A percentile compares a stretch with the other conserved stretches of the same genome.
phyloP scores from a whole-genome alignment of 805 yeast species.

The Hanseniaspora meyeri region DNA sequence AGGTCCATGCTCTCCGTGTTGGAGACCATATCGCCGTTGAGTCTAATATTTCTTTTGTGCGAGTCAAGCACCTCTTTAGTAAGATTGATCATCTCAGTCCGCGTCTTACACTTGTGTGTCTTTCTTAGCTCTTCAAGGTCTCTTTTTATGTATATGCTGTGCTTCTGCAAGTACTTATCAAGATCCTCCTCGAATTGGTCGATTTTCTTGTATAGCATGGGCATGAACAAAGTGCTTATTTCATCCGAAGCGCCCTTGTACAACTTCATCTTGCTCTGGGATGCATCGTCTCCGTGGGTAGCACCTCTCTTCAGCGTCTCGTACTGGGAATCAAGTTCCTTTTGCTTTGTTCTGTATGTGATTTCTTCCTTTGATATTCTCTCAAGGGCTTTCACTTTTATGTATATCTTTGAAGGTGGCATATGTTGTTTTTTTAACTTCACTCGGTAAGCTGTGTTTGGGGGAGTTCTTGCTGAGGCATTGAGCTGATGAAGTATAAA shows the following conservation, averaged over 20 bases:
- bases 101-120: neutral
- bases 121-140: neutral
- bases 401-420: constrained; percentile 61
- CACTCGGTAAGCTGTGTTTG: neutral
- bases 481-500: too few species aligned
- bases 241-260: constrained; percentile 42
- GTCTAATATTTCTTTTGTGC: constrained; percentile 7
- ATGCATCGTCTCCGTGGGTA: constrained; percentile 33
- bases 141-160: constrained; percentile 16
- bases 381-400: constrained; percentile 56
- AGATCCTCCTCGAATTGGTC: constrained; percentile 31
- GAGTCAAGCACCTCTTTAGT: neutral
- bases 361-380: constrained; percentile 57
- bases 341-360: constrained; percentile 47
- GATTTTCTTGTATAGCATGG: constrained; percentile 36
- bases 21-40: constrained; percentile 9
- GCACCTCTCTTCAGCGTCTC: constrained; percentile 27
- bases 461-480: too few species aligned
- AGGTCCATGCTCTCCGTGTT: constrained; percentile 1
- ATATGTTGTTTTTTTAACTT: constrained; percentile 27
- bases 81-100: neutral
- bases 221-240: constrained; percentile 38
- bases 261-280: constrained; percentile 45
- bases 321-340: constrained; percentile 40
- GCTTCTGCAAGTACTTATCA: constrained; percentile 30